phyloP scores from a whole-genome alignment of 345 rosid genomes.

The Brassica cretica region DNA sequence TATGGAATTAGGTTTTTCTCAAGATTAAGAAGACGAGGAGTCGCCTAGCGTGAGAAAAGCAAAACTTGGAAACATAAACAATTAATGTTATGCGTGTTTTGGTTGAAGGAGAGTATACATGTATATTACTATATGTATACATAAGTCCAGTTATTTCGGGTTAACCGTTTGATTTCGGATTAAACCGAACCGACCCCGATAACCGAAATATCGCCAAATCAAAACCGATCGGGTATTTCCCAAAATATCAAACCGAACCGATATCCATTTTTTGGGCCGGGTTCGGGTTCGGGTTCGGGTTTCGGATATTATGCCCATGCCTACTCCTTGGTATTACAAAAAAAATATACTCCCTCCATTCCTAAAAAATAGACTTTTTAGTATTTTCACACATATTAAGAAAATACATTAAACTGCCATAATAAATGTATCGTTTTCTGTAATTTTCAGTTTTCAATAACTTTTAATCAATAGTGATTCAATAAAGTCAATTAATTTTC shows the following conservation, averaged over 20 bases:
- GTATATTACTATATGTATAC: too few species aligned
- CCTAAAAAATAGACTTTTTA: too few species aligned
- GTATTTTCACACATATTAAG: too few species aligned
- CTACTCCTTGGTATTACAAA: too few species aligned
- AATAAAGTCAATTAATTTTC: too few species aligned
- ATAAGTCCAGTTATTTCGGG: neutral
- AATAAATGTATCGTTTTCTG: too few species aligned
- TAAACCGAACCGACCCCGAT: neutral
- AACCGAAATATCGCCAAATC: neutral
- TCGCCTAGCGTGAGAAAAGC: neutral
- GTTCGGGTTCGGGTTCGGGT: neutral
- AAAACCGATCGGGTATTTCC: neutral
- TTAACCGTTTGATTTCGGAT: neutral
- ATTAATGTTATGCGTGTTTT: neutral
- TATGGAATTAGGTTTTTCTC: neutral
- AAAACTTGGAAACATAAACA: neutral
- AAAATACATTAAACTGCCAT: too few species aligned
- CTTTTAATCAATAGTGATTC: too few species aligned
- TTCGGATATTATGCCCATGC: neutral
- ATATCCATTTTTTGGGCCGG: neutral
- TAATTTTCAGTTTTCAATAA: too few species aligned
- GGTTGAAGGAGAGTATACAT: too few species aligned
- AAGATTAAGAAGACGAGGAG: neutral
- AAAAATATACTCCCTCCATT: too few species aligned
- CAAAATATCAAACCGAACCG: neutral